A percentile compares a stretch with the other conserved stretches of the same genome.
Conservation (phyloP, 1,284 basidiomycete species). For the Violaceomyces palustris region DNA sequence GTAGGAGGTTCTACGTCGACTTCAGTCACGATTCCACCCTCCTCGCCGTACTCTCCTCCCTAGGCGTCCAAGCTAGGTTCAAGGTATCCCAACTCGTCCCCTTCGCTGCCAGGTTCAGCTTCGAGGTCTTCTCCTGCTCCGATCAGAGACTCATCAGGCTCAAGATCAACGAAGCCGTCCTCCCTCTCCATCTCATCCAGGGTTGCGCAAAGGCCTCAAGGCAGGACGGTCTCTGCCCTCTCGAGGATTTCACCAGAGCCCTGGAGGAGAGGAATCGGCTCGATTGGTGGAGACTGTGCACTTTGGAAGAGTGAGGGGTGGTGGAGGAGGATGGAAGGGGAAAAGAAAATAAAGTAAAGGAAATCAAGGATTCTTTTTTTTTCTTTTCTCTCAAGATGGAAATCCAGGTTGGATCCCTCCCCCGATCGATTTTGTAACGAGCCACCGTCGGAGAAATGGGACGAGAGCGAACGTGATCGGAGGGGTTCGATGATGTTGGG, state of each 20-base stretch:
- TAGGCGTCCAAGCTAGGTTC: constrained; percentile 30
- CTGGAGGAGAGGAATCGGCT: constrained; percentile 22
- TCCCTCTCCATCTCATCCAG: constrained; percentile 35
- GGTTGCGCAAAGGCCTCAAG: constrained; percentile 20
- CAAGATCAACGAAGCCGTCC: constrained; percentile 40
- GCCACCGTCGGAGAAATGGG: too few species aligned
- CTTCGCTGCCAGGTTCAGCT: constrained; percentile 41
- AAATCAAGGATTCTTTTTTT: too few species aligned
- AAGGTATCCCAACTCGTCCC: constrained; percentile 38
- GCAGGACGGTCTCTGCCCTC: constrained; percentile 40
- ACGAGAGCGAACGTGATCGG: too few species aligned
- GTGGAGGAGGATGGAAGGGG: too few species aligned
- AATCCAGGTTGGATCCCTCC: too few species aligned
- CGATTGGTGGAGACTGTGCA: constrained; percentile 24
- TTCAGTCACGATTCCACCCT: constrained; percentile 50
- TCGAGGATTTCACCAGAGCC: constrained; percentile 20
- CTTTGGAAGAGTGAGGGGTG: too few species aligned
- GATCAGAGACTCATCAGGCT: constrained; percentile 3
- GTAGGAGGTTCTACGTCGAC: constrained; percentile 44
- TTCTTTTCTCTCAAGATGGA: too few species aligned
- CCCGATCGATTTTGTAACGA: too few species aligned
- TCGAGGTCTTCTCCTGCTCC: constrained; percentile 38
- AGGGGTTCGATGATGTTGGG: too few species aligned
- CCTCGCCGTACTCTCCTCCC: constrained; percentile 37
- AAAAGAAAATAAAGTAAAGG: too few species aligned